phyloP scores from a whole-genome alignment of 495 filamentous ascomycete genomes.

The Cercophora newfieldiana region DNA sequence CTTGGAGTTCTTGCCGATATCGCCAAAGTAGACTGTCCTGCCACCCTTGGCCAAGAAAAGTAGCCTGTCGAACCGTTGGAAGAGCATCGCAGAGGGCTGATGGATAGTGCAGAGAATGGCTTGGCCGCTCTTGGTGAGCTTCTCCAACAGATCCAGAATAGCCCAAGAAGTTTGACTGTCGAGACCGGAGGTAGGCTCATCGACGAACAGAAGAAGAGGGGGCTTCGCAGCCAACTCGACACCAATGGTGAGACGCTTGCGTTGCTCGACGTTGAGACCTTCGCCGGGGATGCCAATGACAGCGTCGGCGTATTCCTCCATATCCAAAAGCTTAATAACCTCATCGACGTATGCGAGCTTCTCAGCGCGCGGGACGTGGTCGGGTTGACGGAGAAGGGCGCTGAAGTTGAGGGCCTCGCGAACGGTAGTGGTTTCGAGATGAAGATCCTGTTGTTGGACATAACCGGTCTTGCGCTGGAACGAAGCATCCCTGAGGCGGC shows the following conservation, averaged over 20 bases:
- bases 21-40: constrained; percentile 86
- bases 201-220: constrained; percentile 83
- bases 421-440: constrained; percentile 82
- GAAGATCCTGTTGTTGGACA: constrained; percentile 94
- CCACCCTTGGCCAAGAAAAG: constrained; percentile 82
- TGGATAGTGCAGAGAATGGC: constrained; percentile 92
- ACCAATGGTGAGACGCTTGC: constrained; percentile 86
- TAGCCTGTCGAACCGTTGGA: constrained; percentile 87
- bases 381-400: constrained; percentile 81
- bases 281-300: constrained; percentile 85
- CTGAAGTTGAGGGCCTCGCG: constrained; percentile 82
- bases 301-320: constrained; percentile 85
- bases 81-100: constrained; percentile 86
- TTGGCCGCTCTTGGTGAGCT: constrained; percentile 79
- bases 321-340: constrained; percentile 84
- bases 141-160: constrained; percentile 74
- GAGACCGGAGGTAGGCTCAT: constrained; percentile 84
- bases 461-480: constrained; percentile 96
- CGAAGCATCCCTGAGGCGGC: constrained; percentile 67
- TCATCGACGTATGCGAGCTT: constrained; percentile 88
- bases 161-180: constrained; percentile 88
- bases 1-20: constrained; percentile 77
- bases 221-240: constrained; percentile 92
- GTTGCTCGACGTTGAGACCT: constrained; percentile 90
- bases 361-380: constrained; percentile 63